Evolutionary conservation across 176 grass and related monocot species (phyloP), one percentile per base, ranked within the genome.

Genomic region (Alloteropsis semialata): DNA sequence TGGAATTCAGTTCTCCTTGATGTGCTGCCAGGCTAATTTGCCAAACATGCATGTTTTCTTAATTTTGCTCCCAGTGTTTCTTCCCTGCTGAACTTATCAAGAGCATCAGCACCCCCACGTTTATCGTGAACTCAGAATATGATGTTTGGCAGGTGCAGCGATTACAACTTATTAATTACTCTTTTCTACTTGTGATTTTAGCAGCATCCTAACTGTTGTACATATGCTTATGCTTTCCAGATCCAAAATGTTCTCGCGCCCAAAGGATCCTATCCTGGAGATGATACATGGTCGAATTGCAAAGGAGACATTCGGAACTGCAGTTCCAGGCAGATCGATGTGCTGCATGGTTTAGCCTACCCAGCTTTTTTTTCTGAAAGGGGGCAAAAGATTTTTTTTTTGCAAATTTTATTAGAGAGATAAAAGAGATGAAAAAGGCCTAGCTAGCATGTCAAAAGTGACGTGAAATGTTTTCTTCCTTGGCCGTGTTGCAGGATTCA

Each of bases 61-160:
- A 24, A 6, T n/a, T 42, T 43, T 75, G 45, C 4, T 59, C 56
- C 12, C 50, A 91, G 89, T 93, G 89, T 81, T 87, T 95, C 79
- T 93, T 90, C 59, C 69, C 93, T 10, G 84, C 77, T 61, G 84
- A 88, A 68, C 67, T 97, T 75, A 67, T n/a, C n/a, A n/a, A n/a
- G n/a, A n/a, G n/a, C n/a, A n/a, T n/a, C n/a, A n/a, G n/a, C n/a
- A n/a, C n/a, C 75, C 91, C 89, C 2, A 65, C 80, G 17, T 88
- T 97, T 71, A 88, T 97, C 76, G 59, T 94, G 24, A 97, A 91
- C 70, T 82, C 93, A 11, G 90, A 65, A 37, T 95, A 88, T 54
- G 93, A 90, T 54, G 33, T 82, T 56, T 90, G 75, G 88, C 87
- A 92, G 93, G 93, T 92, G n/a, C n/a, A n/a, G n/a, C n/a, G 68